phyloP scores from a whole-genome alignment of 2,329 filamentous ascomycete species.

The Colletotrichum navitas region DNA sequence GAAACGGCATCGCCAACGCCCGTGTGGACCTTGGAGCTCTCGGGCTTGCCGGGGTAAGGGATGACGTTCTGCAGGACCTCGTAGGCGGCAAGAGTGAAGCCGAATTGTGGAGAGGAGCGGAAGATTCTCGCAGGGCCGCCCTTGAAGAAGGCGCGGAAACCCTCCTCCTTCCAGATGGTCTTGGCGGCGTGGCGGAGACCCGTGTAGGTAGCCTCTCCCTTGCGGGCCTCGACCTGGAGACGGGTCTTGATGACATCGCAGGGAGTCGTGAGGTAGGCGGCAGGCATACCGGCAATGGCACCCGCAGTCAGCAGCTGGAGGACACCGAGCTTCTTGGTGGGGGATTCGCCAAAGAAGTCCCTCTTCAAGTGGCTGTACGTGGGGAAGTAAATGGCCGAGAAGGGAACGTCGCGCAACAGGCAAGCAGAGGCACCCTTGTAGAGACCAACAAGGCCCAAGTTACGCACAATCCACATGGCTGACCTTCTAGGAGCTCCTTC shows the following conservation, averaged over 20 bases:
- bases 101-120: conserved; percentile 96
- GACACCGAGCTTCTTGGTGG: conserved; percentile 88
- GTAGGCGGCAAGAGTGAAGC: conserved; percentile 96
- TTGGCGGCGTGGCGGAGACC: conserved; percentile 86
- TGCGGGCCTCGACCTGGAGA: conserved; percentile 95
- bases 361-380: conserved; percentile 95
- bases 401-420: conserved; percentile 94
- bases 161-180: conserved; percentile 90
- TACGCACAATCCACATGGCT: conserved; percentile 97
- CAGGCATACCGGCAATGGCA: conserved; percentile 93
- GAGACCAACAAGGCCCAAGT: conserved; percentile 91
- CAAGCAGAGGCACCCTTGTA: conserved; percentile 98
- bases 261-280: conserved; percentile 94
- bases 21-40: conserved; percentile 64
- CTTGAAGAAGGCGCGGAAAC: conserved; percentile 98
- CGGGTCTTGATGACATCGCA: conserved; percentile 99
- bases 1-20: conserved; percentile 74
- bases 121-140: conserved; percentile 95
- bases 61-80: conserved; percentile 87
- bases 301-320: conserved; percentile 93
- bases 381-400: conserved; percentile 99
- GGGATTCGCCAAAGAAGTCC: conserved; percentile 92
- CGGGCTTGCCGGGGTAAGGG: conserved; percentile 79
- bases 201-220: conserved; percentile 91
- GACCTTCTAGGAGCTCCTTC: conserved; percentile 88